phyloP scores from a whole-genome alignment of 202 grass and related monocot species.

The Zoysia matrella region DNA sequence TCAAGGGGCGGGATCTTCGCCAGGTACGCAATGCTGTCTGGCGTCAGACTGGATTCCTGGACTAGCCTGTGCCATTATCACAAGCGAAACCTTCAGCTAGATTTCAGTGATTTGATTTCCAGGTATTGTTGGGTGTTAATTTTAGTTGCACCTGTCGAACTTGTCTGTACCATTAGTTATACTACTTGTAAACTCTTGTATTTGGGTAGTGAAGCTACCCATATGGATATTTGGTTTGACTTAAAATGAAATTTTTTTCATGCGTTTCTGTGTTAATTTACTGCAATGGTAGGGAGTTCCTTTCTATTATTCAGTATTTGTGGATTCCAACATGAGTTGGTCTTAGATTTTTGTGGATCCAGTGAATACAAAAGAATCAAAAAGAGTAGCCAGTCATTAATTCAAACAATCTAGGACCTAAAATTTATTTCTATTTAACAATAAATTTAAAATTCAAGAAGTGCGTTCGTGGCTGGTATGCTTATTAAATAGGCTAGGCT shows the following conservation, averaged over 20 bases:
- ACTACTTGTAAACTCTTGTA: slow-evolving; percentile 24
- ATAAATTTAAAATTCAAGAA: slow-evolving; percentile 4
- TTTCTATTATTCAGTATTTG: neutral
- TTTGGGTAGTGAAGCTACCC: neutral
- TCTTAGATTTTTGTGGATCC: neutral
- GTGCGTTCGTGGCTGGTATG: neutral
- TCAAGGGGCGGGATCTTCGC: slow-evolving; percentile 91
- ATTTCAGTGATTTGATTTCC: slow-evolving; percentile 24
- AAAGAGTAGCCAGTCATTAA: neutral
- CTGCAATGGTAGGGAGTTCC: neutral
- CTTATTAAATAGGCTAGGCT: neutral
- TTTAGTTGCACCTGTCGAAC: slow-evolving; percentile 45
- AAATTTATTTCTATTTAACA: neutral
- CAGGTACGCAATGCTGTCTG: slow-evolving; percentile 86
- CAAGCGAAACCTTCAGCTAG: neutral
- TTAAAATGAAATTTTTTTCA: neutral
- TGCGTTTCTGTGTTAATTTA: neutral
- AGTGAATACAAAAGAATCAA: neutral
- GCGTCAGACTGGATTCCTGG: slow-evolving; percentile 85
- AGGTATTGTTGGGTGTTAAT: slow-evolving; percentile 46
- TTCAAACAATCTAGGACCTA: neutral
- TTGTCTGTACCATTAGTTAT: neutral
- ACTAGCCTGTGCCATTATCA: slow-evolving; percentile 58
- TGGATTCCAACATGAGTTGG: neutral
- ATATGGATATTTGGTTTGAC: slow-evolving; percentile 15